Conservation (phyloP, 2,329 filamentous ascomycete species). For the Ceratocystis colombiana region DNA sequence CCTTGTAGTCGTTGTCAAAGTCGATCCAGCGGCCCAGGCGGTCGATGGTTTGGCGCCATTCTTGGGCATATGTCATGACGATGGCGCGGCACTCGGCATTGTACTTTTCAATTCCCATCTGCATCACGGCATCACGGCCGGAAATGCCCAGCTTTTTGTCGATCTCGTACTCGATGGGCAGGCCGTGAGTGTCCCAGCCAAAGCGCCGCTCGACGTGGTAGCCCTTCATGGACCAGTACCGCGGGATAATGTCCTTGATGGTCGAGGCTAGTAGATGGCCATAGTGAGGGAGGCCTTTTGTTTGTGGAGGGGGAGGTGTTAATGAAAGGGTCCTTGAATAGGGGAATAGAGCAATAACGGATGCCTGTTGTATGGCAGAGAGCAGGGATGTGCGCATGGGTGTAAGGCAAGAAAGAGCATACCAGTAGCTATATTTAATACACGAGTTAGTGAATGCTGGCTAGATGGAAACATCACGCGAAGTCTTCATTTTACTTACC, state of each 20-base stretch:
- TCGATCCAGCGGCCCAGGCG: slow-evolving; percentile 66
- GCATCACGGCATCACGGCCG: slow-evolving; percentile 66
- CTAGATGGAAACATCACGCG: not conserved
- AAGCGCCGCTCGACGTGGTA: slow-evolving; percentile 76
- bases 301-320: slow-evolving; percentile 1
- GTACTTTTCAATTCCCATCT: slow-evolving; percentile 72
- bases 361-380: not conserved
- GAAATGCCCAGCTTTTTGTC: slow-evolving; percentile 81
- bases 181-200: slow-evolving; percentile 78
- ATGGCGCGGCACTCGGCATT: slow-evolving; percentile 77
- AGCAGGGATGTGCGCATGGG: not conserved
- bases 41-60: slow-evolving; percentile 71
- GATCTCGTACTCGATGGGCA: slow-evolving; percentile 85
- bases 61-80: slow-evolving; percentile 70
- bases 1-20: slow-evolving; percentile 71
- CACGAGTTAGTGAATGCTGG: slow-evolving; percentile 12
- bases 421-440: slow-evolving; percentile 25
- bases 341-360: not conserved
- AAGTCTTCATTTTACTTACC: slow-evolving; percentile 21
- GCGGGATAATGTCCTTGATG: slow-evolving; percentile 83
- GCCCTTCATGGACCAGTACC: slow-evolving; percentile 90
- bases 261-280: slow-evolving; percentile 70
- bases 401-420: slow-evolving; percentile 2
- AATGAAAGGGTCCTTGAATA: not conserved
- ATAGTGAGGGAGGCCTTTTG: slow-evolving; percentile 30